Percentiles rank a stretch among this genome's conserved stretches.
Conservation (phyloP, 805 yeast genomes). For the Starmerella stigmatis region DNA sequence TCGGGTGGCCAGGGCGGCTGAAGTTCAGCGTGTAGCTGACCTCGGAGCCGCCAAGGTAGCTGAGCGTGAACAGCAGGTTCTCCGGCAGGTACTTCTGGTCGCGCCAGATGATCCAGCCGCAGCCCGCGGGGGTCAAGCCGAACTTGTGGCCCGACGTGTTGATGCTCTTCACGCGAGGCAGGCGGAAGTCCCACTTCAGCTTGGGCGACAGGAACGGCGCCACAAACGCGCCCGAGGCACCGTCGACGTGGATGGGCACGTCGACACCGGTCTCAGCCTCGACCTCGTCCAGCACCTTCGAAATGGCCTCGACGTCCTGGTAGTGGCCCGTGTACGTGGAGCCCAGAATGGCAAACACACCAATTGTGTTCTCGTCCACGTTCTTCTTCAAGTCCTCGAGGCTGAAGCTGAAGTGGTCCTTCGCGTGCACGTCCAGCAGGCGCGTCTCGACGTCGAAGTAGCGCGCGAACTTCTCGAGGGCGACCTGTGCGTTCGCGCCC, state of each 20-base stretch:
- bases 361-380: constrained; percentile 86
- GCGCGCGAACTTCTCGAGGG: constrained; percentile 85
- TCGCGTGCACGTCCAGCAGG: constrained; percentile 52
- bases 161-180: constrained; percentile 69
- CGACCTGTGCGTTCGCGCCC: constrained; percentile 92
- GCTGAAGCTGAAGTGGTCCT: constrained; percentile 57
- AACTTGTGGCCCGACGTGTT: constrained; percentile 90
- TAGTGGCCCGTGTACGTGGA: constrained; percentile 91
- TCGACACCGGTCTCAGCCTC: constrained; percentile 55
- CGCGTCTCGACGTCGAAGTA: constrained; percentile 87
- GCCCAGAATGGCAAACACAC: constrained; percentile 78
- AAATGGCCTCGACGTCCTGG: constrained; percentile 58
- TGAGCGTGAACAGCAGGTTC: constrained; percentile 62
- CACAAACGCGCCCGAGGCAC: constrained; percentile 82
- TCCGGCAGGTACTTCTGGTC: constrained; percentile 54
- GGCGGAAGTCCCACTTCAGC: constrained; percentile 71
- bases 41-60: constrained; percentile 80
- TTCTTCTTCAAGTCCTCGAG: constrained; percentile 46
- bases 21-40: constrained; percentile 79
- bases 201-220: constrained; percentile 77
- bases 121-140: constrained; percentile 82
- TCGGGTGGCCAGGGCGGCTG: constrained; percentile 88
- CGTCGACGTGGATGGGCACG: constrained; percentile 85
- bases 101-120: constrained; percentile 88
- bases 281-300: constrained; percentile 55